These are phyloP conservation scores for Teratosphaeria pseudoeucalypti DNA, from an alignment of 2,329 filamentous ascomycete species.

Conservation along the genomic window DNA sequence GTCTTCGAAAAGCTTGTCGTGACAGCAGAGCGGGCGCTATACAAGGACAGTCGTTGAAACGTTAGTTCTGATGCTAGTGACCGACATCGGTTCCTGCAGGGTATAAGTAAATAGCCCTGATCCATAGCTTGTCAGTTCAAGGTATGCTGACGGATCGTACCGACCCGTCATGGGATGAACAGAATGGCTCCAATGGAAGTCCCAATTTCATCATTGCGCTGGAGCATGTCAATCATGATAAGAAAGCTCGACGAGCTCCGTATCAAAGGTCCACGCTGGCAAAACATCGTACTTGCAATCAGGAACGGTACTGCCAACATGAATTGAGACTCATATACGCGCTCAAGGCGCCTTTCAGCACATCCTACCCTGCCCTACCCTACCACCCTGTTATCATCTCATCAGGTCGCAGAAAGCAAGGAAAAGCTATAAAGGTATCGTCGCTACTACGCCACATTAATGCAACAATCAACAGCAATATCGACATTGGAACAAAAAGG, in stretches of 20 bases:
- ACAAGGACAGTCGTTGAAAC: neutral
- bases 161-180: too few relatives aligned
- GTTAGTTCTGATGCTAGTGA: too few relatives aligned
- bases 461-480: neutral
- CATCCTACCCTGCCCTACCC: neutral
- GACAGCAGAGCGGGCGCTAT: conserved; percentile 47
- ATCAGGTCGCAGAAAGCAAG: neutral
- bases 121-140: too few relatives aligned
- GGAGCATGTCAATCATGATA: too few relatives aligned
- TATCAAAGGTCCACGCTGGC: too few relatives aligned
- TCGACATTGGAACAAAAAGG: neutral
- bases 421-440: neutral
- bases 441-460: neutral
- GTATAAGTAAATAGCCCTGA: too few relatives aligned
- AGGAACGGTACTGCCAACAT: neutral
- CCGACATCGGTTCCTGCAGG: too few relatives aligned
- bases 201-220: too few relatives aligned
- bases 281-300: too few relatives aligned
- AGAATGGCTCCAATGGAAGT: too few relatives aligned
- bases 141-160: too few relatives aligned
- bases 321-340: neutral
- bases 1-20: conserved; percentile 66
- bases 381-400: neutral
- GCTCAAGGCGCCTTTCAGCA: neutral
- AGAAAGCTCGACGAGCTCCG: too few relatives aligned